Percentiles rank a stretch among this genome's conserved stretches.
Evolutionary conservation across 495 filamentous ascomycete species (phyloP).

Genomic region (Podospora conica): DNA sequence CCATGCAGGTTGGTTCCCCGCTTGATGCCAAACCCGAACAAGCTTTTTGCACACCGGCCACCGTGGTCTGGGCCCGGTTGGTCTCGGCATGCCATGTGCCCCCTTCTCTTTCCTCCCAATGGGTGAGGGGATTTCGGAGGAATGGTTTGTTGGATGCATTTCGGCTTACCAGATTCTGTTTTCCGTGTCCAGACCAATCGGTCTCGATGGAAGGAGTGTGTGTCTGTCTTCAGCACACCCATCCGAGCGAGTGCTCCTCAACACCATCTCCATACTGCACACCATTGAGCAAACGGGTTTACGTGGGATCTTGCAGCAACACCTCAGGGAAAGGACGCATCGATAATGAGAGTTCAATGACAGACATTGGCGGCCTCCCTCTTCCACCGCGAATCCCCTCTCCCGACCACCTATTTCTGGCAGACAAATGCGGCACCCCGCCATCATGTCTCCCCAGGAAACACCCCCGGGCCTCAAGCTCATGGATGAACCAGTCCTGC

Average conservation of each 20-base stretch:
- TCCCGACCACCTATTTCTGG: too few species aligned
- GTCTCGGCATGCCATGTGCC: not conserved
- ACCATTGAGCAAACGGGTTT: not conserved
- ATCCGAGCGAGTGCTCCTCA: too few species aligned
- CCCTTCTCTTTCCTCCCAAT: not conserved
- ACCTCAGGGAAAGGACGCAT: not conserved
- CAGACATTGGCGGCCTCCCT: not conserved
- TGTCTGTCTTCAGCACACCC: not conserved
- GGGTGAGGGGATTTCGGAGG: not conserved
- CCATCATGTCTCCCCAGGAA: constrained; percentile 5
- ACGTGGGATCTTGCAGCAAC: not conserved
- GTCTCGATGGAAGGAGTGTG: too few species aligned
- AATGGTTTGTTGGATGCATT: not conserved
- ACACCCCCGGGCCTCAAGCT: constrained; percentile 8
- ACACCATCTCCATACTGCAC: not conserved
- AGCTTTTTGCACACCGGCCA: not conserved
- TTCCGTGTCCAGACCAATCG: not conserved
- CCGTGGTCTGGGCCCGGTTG: not conserved
- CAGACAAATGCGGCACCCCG: not conserved
- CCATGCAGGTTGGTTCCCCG: not conserved
- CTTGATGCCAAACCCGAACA: not conserved
- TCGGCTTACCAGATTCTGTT: not conserved
- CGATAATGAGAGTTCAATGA: not conserved
- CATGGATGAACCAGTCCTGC: constrained; percentile 9
- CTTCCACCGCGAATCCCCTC: not conserved